Conservation (phyloP, 148 eudicot species). For the Dysphania ambrosioides region DNA sequence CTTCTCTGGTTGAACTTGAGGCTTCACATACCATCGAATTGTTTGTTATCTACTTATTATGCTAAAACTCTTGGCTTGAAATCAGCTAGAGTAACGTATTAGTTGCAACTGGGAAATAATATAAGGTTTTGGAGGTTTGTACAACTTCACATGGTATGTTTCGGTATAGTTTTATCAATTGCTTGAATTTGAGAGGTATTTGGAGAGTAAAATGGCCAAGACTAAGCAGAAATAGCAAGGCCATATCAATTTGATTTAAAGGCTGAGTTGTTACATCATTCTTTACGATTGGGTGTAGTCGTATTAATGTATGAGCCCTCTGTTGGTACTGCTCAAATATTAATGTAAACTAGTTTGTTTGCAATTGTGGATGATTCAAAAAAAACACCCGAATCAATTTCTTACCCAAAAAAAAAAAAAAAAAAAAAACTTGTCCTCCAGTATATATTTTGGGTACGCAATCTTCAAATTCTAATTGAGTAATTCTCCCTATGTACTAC, state of each 20-base stretch:
- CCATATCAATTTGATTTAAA: background rate
- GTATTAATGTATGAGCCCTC: too few species aligned
- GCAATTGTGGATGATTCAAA: background rate
- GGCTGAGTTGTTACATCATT: background rate
- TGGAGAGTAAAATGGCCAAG: too few species aligned
- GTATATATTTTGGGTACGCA: too few species aligned
- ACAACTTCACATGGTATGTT: background rate
- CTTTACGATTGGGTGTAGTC: background rate
- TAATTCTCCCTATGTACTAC: too few species aligned
- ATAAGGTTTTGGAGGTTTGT: background rate
- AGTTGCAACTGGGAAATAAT: background rate
- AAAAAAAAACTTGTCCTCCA: too few species aligned
- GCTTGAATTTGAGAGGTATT: background rate
- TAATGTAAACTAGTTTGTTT: background rate
- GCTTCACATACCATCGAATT: constrained; percentile 18
- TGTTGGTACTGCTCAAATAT: background rate
- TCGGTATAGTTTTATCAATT: background rate
- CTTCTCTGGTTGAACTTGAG: constrained; percentile 12
- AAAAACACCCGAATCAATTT: too few species aligned
- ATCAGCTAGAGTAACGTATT: background rate
- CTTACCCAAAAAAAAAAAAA: too few species aligned
- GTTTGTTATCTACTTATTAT: too few species aligned
- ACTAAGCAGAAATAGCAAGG: too few species aligned
- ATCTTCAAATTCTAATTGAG: too few species aligned
- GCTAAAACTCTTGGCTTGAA: too few species aligned